These are phyloP conservation scores for Peterozyma xylosa DNA, from an alignment of 805 yeast species.

Conservation along the genomic window DNA sequence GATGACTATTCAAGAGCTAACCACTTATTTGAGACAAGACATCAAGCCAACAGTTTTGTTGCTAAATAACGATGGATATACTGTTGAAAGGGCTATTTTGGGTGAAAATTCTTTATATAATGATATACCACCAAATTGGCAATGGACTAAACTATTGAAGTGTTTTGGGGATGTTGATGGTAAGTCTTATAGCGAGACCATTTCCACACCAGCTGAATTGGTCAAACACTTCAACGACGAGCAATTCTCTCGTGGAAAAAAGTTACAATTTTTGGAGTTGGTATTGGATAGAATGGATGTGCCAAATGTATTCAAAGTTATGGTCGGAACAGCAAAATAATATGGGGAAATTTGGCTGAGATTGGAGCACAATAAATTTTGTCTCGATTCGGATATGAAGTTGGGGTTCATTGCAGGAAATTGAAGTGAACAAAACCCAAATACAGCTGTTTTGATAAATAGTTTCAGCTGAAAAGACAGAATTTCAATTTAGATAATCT, in stretches of 20 bases:
- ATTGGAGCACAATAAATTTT: no score
- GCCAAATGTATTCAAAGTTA: constrained; percentile 43
- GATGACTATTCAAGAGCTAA: constrained; percentile 44
- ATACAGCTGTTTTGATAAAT: no score
- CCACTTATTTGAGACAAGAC: constrained; percentile 31
- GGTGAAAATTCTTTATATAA: constrained; percentile 45
- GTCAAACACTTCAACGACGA: constrained; percentile 23
- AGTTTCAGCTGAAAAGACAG: no score
- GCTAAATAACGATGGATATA: constrained; percentile 44
- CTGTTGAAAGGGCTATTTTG: constrained; percentile 40
- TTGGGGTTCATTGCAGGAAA: no score
- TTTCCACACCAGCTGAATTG: constrained; percentile 31
- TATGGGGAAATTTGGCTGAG: neutral
- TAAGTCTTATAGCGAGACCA: constrained; percentile 21
- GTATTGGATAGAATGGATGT: constrained; percentile 52
- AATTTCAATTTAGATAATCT: no score
- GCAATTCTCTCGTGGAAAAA: constrained; percentile 22
- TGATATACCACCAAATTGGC: constrained; percentile 40
- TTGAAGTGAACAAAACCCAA: no score
- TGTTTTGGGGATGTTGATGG: constrained; percentile 55
- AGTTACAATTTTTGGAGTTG: constrained; percentile 51
- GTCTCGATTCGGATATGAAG: no score
- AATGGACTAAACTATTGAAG: constrained; percentile 63
- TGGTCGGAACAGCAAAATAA: constrained; percentile 12
- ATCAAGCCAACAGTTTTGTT: constrained; percentile 34